Percentiles rank a stretch among this genome's conserved stretches.
phyloP scores from a whole-genome alignment of 2,329 filamentous ascomycete species.

The Apiospora rasikravindrae region DNA sequence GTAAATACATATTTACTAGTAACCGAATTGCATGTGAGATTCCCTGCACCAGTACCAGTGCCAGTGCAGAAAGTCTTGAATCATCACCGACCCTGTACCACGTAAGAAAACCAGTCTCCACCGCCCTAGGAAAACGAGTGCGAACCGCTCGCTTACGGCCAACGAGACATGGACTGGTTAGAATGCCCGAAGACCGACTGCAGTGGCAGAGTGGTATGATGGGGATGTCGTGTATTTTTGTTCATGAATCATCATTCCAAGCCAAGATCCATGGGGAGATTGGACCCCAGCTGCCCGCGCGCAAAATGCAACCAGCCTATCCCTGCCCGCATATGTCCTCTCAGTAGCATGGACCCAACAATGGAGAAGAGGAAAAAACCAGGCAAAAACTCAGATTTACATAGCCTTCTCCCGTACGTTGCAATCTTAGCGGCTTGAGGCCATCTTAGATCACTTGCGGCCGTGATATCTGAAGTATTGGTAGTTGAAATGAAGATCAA shows the following conservation, averaged over 20 bases:
- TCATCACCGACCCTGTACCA: constrained; percentile 17
- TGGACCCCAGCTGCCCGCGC: constrained; percentile 5
- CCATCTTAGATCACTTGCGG: background rate
- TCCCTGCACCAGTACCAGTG: constrained; percentile 26
- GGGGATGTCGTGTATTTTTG: background rate
- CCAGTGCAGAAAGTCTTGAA: constrained; percentile 29
- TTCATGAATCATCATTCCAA: constrained; percentile 24
- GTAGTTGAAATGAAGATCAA: background rate
- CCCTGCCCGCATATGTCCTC: constrained; percentile 12
- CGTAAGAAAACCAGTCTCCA: background rate
- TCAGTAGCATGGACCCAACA: background rate
- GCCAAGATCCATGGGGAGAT: constrained; percentile 17
- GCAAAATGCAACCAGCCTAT: background rate
- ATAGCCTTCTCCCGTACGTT: background rate
- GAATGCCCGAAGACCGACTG: constrained; percentile 9
- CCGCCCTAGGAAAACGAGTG: background rate
- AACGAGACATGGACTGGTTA: background rate
- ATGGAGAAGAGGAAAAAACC: background rate
- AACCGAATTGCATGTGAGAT: constrained; percentile 9
- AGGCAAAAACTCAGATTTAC: background rate
- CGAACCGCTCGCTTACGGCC: background rate
- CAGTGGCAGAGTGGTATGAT: background rate
- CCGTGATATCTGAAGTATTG: background rate
- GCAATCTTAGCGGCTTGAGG: background rate
- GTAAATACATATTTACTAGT: background rate